phyloP scores from a whole-genome alignment of 345 rosid species.

The Eucalyptus paniculata region DNA sequence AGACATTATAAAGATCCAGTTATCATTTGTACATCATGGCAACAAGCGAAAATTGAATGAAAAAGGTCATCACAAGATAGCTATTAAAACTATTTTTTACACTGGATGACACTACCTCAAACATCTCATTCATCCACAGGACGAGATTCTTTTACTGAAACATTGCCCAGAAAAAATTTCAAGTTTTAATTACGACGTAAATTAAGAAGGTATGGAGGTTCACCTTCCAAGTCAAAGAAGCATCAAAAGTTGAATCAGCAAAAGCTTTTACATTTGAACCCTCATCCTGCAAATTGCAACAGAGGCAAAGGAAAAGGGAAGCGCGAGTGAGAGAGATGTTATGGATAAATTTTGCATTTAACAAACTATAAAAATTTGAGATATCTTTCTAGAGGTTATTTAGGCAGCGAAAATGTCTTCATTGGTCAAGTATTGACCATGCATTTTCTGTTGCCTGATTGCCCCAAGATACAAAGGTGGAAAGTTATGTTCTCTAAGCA shows the following conservation, averaged over 20 bases:
- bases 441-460: background rate
- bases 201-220: background rate
- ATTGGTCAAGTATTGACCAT: background rate
- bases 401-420: background rate
- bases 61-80: background rate
- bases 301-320: background rate
- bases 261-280: slow-evolving; percentile 57
- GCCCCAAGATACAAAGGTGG: background rate
- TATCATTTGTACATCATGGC: background rate
- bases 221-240: slow-evolving; percentile 83
- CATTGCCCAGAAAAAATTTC: background rate
- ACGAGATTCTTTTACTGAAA: background rate
- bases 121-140: background rate
- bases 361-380: background rate
- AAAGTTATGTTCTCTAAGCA: background rate
- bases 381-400: background rate
- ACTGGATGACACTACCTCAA: background rate
- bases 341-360: background rate
- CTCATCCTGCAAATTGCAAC: slow-evolving; percentile 14
- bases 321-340: background rate
- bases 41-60: background rate
- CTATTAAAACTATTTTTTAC: background rate
- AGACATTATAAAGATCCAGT: background rate
- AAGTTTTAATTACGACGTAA: too few species aligned
- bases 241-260: slow-evolving; percentile 31